These are phyloP conservation scores for Alternaria angustiovoidea DNA, from an alignment of 2,329 filamentous ascomycete species.

Conservation along the genomic window DNA sequence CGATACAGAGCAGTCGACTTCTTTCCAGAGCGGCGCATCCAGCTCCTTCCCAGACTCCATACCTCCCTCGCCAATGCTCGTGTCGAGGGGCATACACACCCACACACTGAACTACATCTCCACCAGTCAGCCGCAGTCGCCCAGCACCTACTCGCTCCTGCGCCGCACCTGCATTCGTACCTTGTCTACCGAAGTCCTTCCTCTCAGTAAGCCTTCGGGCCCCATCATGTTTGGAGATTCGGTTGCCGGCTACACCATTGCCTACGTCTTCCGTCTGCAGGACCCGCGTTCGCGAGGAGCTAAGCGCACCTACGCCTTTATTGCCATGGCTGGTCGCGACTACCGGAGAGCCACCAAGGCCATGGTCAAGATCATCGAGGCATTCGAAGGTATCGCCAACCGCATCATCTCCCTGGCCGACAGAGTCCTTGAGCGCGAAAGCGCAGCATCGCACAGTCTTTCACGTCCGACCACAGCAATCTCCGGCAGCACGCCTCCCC, in stretches of 20 bases:
- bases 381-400: constrained; percentile 63
- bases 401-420: constrained; percentile 58
- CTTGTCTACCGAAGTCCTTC: constrained; percentile 64
- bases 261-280: constrained; percentile 66
- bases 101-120: constrained; percentile 67
- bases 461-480: constrained; percentile 42
- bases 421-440: constrained; percentile 49
- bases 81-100: constrained; percentile 55
- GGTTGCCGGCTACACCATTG: constrained; percentile 65
- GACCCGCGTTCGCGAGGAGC: constrained; percentile 66
- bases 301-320: constrained; percentile 64
- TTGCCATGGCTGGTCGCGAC: constrained; percentile 65
- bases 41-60: constrained; percentile 44
- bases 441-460: constrained; percentile 30
- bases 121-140: constrained; percentile 63
- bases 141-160: constrained; percentile 62
- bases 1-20: constrained; percentile 50
- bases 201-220: constrained; percentile 63
- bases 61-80: constrained; percentile 55
- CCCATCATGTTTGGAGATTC: constrained; percentile 67
- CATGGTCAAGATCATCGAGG: constrained; percentile 51
- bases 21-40: constrained; percentile 43
- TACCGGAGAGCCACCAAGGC: constrained; percentile 58
- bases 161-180: constrained; percentile 66
- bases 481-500: constrained; percentile 39